Evolutionary conservation across 139 green algal genomes (phyloP).

Genomic region (Yamagishiella unicocca): DNA sequence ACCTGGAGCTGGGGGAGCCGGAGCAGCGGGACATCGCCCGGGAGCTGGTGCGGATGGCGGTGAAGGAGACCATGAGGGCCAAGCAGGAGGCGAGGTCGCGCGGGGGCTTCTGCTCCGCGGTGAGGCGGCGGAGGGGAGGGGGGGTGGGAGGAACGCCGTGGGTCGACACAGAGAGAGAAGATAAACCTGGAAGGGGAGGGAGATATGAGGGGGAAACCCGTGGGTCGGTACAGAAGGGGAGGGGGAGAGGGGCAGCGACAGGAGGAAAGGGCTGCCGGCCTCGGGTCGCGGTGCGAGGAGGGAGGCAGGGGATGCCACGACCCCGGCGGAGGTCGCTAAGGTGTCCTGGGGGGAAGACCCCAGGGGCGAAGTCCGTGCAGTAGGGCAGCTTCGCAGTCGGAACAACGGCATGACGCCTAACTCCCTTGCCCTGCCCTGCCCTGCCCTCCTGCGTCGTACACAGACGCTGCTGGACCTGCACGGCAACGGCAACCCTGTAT

Average conservation of each 20-base stretch:
- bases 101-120: neutral
- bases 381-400: too few relatives aligned
- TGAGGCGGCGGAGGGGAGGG: neutral
- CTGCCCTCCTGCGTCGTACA: neutral
- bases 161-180: too few relatives aligned
- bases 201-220: neutral
- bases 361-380: too few relatives aligned
- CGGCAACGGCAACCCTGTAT: slow-evolving; percentile 49
- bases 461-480: slow-evolving; percentile 50
- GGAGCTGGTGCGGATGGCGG: slow-evolving; percentile 52
- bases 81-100: slow-evolving; percentile 32
- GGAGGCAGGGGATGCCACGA: too few relatives aligned
- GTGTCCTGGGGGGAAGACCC: too few relatives aligned
- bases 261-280: too few relatives aligned
- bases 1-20: slow-evolving; percentile 50
- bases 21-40: slow-evolving; percentile 62
- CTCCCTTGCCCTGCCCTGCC: neutral
- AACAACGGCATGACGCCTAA: too few relatives aligned
- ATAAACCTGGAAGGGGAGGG: too few relatives aligned
- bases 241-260: too few relatives aligned
- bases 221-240: too few relatives aligned
- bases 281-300: too few relatives aligned
- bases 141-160: neutral
- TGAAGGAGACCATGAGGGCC: slow-evolving; percentile 47
- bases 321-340: too few relatives aligned